Evolutionary conservation across 2,329 filamentous ascomycete genomes (phyloP), one percentile per base, ranked within the genome.

Genomic region (Epichloe hybrida): DNA sequence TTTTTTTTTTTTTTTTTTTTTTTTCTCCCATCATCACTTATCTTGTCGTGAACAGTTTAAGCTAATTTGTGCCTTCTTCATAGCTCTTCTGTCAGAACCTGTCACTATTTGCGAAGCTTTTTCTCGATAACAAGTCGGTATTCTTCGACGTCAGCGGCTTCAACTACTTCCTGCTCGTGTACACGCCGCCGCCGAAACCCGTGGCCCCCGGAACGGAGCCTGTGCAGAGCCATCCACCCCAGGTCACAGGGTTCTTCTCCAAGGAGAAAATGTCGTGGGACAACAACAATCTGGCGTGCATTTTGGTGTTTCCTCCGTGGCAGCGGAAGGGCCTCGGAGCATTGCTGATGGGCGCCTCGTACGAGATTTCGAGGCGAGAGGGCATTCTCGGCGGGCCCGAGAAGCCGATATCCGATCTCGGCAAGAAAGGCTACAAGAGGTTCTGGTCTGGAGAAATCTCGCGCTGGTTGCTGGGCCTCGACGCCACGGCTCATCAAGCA

Each of bases 201-300:
- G 44, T 52, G 36, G 49, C 51, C 12, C 49, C 49, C 15, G 52
- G 11, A 15, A 46, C 27, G 17, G 58, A 37, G 37, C 50, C 54
- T 11, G 48, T 27, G 17, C 52, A 46, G 21, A 46, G 17, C 23
- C 49, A 31, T 15, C 53, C 56, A 2, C 65, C 64, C 9, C 66
- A 67, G 49, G 83, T 96, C 34, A 80, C 91, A 1, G 93, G 93
- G n/a, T 97, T 97, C 75, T 98, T 97, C 72, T 94, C 87, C 56
- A 97, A 98, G 65, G 93, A 98, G 67, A 97, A 97, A 66, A 86
- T 96, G 74, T 95, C 88, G 3, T 98, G 93, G 91, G 93, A 98
- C 62, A 90, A 91, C 61, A 97, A 98, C 67, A 98, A 97, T 58
- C 76, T 98, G 5, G 93, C 93, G 1, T 98, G 93, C 64, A 98